Base-by-base conservation (phyloP, 1,139 yeast species). In the Suhomyces panamericanus region DNA sequence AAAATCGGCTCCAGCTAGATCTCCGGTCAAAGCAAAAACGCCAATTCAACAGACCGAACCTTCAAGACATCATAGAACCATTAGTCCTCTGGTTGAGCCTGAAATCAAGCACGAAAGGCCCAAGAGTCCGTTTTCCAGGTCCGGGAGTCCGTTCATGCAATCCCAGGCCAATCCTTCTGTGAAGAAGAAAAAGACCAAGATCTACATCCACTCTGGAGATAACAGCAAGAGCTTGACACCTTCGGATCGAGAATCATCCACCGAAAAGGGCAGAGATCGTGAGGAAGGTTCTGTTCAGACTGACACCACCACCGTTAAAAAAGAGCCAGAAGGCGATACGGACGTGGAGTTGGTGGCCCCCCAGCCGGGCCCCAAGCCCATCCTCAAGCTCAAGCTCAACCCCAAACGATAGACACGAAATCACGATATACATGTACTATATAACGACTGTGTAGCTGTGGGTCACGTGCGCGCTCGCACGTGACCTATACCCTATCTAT, bases 141-240 rank as follows among this genome's bases (percentile, higher is more conserved):
- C 64, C 2, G 51, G 52, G 6, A 62, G 66, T 43, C 69, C 69
- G 12, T 64, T 63, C 38, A 46, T 60, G 6, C 33, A 51, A 11
- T 49, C 37, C 14, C 42, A 49, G 26, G 45, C 54, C 11, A 51
- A 42, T 11, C 47, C 41, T 12, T 46, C 41, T 6, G 38, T 31
- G 30, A 58, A 55, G 49, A 56, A 58, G 46, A 61, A 58, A 48
- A 62, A 59, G 51, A 50, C 57, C 3, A 57, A 59, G 44, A 58
- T 62, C 13, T 61, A 62, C 47, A 56, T 62, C 27, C 66, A 62
- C 43, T 42, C 60, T 5, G 53, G 47, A 13, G 51, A 52, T 38
- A 30, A 15, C 29, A 44, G 44, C 35, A 49, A 43, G 17, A 45
- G 49, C n/a, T 43, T 41, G 41, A 37, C 49, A 3, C 48, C 51